phyloP scores from a whole-genome alignment of 176 grass and related monocot genomes.

The Avena atlantica region DNA sequence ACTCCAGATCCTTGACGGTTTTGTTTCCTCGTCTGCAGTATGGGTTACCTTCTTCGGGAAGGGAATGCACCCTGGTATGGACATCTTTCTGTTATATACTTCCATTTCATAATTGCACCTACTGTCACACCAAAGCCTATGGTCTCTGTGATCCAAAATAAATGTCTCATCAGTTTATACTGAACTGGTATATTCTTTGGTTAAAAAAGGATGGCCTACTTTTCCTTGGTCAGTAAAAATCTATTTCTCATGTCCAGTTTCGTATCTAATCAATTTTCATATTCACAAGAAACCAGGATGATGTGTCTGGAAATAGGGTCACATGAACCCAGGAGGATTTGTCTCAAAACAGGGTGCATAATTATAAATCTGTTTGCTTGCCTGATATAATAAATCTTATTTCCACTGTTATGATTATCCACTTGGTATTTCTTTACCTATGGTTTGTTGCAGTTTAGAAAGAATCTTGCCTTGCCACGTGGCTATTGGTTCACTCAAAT shows the following conservation, averaged over 20 bases:
- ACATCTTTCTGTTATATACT: not conserved
- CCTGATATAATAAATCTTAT: not conserved
- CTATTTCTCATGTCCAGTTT: not conserved
- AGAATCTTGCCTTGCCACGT: not conserved
- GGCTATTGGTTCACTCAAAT: not conserved
- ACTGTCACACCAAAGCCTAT: not conserved
- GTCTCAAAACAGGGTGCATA: not conserved
- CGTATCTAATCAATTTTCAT: too few species aligned
- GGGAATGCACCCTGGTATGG: not conserved
- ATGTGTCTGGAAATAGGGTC: not conserved
- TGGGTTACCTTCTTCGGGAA: not conserved
- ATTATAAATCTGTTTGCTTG: slow-evolving; percentile 2
- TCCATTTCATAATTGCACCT: not conserved
- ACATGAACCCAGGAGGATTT: not conserved
- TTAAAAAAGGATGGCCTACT: not conserved
- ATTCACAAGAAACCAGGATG: too few species aligned
- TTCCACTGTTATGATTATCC: not conserved
- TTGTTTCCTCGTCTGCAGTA: not conserved
- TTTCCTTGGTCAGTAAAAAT: not conserved
- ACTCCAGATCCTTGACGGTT: not conserved
- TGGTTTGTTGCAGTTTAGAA: not conserved
- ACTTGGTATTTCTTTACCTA: not conserved
- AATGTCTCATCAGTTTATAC: not conserved
- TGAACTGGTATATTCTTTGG: not conserved
- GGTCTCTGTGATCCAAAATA: not conserved